Percentiles rank a stretch among this genome's conserved stretches.
phyloP scores from a whole-genome alignment of 768 basidiomycete genomes.

The Rhodotorula graminis region DNA sequence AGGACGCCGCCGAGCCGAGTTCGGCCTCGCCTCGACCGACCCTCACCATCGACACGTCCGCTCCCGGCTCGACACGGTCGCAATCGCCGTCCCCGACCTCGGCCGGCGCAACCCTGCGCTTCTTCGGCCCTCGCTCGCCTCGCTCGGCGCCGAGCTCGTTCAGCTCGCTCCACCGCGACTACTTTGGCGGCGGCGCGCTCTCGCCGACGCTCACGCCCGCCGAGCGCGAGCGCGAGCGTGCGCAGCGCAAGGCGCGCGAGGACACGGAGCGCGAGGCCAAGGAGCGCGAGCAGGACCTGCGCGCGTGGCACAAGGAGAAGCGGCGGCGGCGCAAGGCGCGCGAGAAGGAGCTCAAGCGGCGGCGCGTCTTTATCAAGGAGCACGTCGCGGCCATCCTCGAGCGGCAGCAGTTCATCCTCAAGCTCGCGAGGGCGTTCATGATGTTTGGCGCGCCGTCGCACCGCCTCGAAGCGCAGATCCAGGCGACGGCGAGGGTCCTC shows the following conservation, averaged over 20 bases:
- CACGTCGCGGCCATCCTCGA: constrained; percentile 55
- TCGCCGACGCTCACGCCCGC: constrained; percentile 1
- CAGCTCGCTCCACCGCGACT: constrained; percentile 10
- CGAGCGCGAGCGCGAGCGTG: constrained; percentile 17
- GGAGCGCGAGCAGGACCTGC: constrained; percentile 33
- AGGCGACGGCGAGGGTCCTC: constrained; percentile 51
- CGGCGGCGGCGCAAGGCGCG: constrained; percentile 50
- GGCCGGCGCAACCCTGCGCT: neutral
- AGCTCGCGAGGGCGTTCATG: constrained; percentile 52
- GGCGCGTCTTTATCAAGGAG: constrained; percentile 63
- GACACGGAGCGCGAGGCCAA: constrained; percentile 43
- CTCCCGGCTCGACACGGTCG: neutral
- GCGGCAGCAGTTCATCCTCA: constrained; percentile 53
- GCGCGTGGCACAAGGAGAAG: constrained; percentile 43
- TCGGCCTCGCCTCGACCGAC: neutral
- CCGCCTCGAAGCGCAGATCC: constrained; percentile 53
- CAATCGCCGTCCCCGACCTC: constrained; percentile 13
- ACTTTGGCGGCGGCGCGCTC: constrained; percentile 3
- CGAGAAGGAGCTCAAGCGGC: constrained; percentile 56
- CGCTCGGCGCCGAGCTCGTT: neutral
- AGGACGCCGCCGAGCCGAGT: neutral
- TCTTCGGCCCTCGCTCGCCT: constrained; percentile 19
- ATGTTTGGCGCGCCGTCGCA: constrained; percentile 52
- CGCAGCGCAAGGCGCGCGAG: constrained; percentile 39
- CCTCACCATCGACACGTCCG: constrained; percentile 8